Evolutionary conservation across 768 basidiomycete genomes (phyloP).

Genomic region (Hortiboletus campestris): DNA sequence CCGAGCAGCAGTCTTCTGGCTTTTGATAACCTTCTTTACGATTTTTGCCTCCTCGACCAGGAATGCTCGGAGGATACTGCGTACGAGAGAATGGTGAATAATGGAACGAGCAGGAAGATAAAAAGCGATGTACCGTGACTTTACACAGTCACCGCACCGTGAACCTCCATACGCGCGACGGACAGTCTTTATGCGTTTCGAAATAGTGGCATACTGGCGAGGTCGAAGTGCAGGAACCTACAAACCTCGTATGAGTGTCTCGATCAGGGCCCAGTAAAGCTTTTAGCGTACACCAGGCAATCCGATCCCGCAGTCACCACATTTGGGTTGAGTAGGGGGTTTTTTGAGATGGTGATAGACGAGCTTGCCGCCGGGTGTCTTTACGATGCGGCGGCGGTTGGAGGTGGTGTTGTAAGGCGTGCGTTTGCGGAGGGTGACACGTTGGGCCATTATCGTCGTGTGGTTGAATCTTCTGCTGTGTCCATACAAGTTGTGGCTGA

Average conservation of each 20-base stretch:
- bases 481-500: constrained; percentile 18
- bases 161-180: constrained; percentile 96
- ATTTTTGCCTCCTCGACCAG: constrained; percentile 99
- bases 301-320: constrained; percentile 95
- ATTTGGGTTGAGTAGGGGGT: constrained; percentile 86
- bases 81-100: background rate
- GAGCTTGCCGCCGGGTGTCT: constrained; percentile 98
- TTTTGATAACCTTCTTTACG: constrained; percentile 99
- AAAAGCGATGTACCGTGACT: constrained; percentile 71
- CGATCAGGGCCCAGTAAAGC: background rate
- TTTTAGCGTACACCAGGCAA: constrained; percentile 83
- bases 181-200: constrained; percentile 97
- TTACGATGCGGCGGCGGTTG: constrained; percentile 90
- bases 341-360: constrained; percentile 99
- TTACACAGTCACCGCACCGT: constrained; percentile 93
- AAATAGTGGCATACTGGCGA: constrained; percentile 91
- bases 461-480: background rate
- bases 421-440: constrained; percentile 99
- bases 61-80: constrained; percentile 95
- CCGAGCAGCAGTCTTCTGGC: constrained; percentile 43
- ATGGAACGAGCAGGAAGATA: background rate
- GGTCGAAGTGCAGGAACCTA: constrained; percentile 96
- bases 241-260: background rate
- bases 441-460: constrained; percentile 80
- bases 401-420: constrained; percentile 98